phyloP scores from a whole-genome alignment of 2,329 filamentous ascomycete species.

The Phoma sp. region DNA sequence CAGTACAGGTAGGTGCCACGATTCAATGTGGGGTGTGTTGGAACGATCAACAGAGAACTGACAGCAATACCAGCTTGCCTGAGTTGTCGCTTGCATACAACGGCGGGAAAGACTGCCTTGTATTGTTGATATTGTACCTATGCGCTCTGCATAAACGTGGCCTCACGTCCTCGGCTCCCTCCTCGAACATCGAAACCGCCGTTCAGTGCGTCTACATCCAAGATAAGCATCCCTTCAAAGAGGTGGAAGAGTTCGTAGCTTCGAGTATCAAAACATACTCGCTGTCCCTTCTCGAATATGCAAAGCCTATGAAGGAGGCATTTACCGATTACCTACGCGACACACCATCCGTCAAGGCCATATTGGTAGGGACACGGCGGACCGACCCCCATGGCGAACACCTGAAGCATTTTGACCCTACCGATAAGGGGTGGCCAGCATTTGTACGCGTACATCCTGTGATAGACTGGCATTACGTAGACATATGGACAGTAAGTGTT shows the following conservation, averaged over 20 bases:
- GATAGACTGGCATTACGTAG: constrained; percentile 95
- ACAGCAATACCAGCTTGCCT: constrained; percentile 63
- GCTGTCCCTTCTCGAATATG: constrained; percentile 77
- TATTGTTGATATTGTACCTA: constrained; percentile 87
- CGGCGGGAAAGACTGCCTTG: constrained; percentile 96
- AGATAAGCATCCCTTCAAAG: constrained; percentile 80
- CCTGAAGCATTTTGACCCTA: constrained; percentile 83
- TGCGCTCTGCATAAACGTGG: constrained; percentile 61
- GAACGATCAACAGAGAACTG: constrained; percentile 21
- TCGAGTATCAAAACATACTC: constrained; percentile 72
- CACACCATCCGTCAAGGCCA: constrained; percentile 71
- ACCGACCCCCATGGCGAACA: constrained; percentile 89
- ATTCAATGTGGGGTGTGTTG: background rate
- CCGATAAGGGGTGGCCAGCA: constrained; percentile 86
- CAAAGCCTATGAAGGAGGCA: constrained; percentile 79
- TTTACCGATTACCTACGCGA: constrained; percentile 79
- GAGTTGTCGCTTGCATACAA: constrained; percentile 94
- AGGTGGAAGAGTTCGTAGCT: constrained; percentile 85
- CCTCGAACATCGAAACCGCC: constrained; percentile 40
- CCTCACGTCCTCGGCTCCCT: constrained; percentile 32
- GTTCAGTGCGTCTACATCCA: constrained; percentile 91
- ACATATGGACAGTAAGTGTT: constrained; percentile 90
- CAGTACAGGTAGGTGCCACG: constrained; percentile 70
- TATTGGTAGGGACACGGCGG: constrained; percentile 86
- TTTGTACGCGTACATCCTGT: constrained; percentile 96